Evolutionary conservation across 1,284 basidiomycete genomes (phyloP), one percentile per base, ranked within the genome.

Genomic region (Irpex sp.): DNA sequence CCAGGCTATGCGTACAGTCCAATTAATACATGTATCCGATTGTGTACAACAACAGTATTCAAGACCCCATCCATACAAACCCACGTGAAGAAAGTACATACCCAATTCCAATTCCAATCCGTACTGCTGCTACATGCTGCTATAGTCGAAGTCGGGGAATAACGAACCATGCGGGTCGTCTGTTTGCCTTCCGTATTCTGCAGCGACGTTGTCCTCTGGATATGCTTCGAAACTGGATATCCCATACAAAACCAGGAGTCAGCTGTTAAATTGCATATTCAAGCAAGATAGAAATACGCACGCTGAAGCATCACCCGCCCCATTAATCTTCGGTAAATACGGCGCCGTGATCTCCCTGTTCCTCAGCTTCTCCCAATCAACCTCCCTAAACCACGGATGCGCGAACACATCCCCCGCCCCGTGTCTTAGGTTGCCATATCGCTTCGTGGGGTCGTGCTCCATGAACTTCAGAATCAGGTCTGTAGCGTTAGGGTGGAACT

Each of bases 351-450:
- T 98, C 73, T 98, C 94, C 65, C 94, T 81, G 59, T 85, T 83
- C 71, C 85, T 86, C 62, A 99, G 79, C 75, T 90, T 88, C 64
- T 87, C 86, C 97, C 97, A 99, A 69, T 97, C 93, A 19, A 99
- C 97, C 76, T 99, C 97, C 56, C 87, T 84, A 73, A 98, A 98
- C 97, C 97, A 98, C n/a, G 88, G 84, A 74, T 98, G 97, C 7
- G 89, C 89, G 72, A 98, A 98, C 65, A 99, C 96, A 75, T 98
- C 97, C 36, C 90, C 90, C 13, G 93, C 93, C n/a, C 96, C 97
- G 66, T 94, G 86, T 55, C 86, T 85, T 81, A 98, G 75, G 78
- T 99, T 99, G 5, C 97, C 97, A 74, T 91, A 97, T 15, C 97
- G 90, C 74, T 93, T 92, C 40, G 93, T 92, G 1, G 97, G 86